A percentile compares a stretch with the other conserved stretches of the same genome.
Conservation (phyloP, 108 stramenopile genomes). For the Cylindrotheca fusiformis region DNA sequence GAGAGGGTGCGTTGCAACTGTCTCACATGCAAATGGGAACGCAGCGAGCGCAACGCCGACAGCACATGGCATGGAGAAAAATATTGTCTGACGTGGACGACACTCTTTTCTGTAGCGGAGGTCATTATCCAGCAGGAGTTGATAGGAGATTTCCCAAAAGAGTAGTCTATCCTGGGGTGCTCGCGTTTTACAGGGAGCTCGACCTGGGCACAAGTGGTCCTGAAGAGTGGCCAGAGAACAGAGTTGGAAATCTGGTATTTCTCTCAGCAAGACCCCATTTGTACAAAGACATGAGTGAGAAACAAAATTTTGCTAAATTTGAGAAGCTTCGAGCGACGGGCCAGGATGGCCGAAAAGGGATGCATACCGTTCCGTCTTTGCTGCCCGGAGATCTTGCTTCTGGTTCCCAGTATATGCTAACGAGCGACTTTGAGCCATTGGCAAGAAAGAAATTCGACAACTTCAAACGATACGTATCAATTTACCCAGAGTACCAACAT, state of each 20-base stretch:
- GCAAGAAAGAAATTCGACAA: slow-evolving; percentile 92
- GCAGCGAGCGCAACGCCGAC: slow-evolving; percentile 42
- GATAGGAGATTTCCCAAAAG: slow-evolving; percentile 84
- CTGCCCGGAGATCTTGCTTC: slow-evolving; percentile 93
- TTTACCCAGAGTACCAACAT: slow-evolving; percentile 96
- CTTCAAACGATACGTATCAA: slow-evolving; percentile 85
- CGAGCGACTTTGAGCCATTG: slow-evolving; percentile 89
- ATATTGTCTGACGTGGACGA: slow-evolving; percentile 98
- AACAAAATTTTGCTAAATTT: slow-evolving; percentile 90
- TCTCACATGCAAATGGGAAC: slow-evolving; percentile 78
- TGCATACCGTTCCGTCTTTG: slow-evolving; percentile 95
- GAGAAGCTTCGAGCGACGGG: slow-evolving; percentile 72
- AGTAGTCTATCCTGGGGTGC: slow-evolving; percentile 94
- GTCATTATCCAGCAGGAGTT: slow-evolving; percentile 93
- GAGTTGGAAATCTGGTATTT: slow-evolving; percentile 93
- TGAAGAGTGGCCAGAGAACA: slow-evolving; percentile 84
- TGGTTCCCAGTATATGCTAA: slow-evolving; percentile 87
- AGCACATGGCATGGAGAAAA: slow-evolving; percentile 88
- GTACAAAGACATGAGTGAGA: slow-evolving; percentile 95
- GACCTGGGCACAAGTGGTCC: slow-evolving; percentile 90
- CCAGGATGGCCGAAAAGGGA: slow-evolving; percentile 67
- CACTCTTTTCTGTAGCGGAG: slow-evolving; percentile 92
- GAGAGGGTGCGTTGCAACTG: slow-evolving; percentile 91
- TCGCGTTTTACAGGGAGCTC: slow-evolving; percentile 95
- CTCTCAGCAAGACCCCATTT: slow-evolving; percentile 97